Percentiles rank a stretch among this genome's conserved stretches.
These are phyloP conservation scores for Solanum peruvianum DNA, from an alignment of 257 asterid species.

Conservation along the genomic window DNA sequence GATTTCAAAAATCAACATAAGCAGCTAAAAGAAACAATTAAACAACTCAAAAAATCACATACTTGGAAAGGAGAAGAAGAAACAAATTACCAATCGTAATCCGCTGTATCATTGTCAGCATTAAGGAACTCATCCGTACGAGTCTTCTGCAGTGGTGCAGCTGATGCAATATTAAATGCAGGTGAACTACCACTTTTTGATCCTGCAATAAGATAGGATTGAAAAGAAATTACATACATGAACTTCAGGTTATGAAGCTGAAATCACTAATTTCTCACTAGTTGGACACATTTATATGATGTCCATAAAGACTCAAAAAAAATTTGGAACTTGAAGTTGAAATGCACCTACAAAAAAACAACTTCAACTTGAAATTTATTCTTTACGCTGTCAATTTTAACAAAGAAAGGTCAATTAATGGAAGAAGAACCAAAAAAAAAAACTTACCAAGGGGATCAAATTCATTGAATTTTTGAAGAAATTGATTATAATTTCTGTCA, in stretches of 20 bases:
- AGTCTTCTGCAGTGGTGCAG: constrained; percentile 47
- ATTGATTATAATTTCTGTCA: constrained; percentile 52
- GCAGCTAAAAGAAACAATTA: background rate
- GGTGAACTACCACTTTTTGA: too few species aligned
- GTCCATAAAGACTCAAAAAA: background rate
- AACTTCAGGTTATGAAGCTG: background rate
- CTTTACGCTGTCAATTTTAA: background rate
- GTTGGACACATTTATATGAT: background rate
- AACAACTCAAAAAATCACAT: too few species aligned
- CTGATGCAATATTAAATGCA: constrained; percentile 50
- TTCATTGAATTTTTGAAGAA: constrained; percentile 58
- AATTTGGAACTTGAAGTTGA: background rate
- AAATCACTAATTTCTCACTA: background rate
- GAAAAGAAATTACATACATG: background rate
- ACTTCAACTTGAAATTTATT: background rate
- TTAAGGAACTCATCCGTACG: constrained; percentile 85
- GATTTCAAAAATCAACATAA: background rate
- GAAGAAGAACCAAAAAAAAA: background rate
- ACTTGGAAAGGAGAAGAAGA: too few species aligned
- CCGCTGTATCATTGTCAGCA: constrained; percentile 86
- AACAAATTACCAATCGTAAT: constrained; percentile 22
- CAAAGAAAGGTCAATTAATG: background rate
- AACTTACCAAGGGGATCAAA: constrained; percentile 67
- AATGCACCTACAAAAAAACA: background rate
- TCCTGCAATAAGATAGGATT: too few species aligned